Evolutionary conservation across 495 filamentous ascomycete genomes (phyloP).

Genomic region (Rostrohypoxylon terebratum): DNA sequence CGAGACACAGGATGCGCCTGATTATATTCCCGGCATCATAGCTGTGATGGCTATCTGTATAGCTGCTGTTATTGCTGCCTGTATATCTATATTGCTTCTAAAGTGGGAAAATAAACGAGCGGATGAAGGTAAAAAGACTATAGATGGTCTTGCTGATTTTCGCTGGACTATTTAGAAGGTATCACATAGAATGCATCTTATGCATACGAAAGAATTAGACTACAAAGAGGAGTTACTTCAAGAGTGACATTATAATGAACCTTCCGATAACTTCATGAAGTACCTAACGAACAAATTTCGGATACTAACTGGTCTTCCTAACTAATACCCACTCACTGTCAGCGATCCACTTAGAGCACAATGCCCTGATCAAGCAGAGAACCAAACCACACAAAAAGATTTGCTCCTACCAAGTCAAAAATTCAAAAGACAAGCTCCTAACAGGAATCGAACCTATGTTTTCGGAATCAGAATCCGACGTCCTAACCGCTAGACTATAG

Average conservation of each 20-base stretch:
- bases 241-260: too few relatives aligned
- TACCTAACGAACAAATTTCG: too few relatives aligned
- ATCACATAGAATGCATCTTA: not conserved
- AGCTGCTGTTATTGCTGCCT: slow-evolving; percentile 38
- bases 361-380: slow-evolving; percentile 11
- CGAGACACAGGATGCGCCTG: slow-evolving; percentile 60
- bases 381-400: slow-evolving; percentile 4
- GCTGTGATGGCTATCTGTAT: slow-evolving; percentile 43
- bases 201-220: not conserved
- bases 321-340: slow-evolving; percentile 2
- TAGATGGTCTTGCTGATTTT: slow-evolving; percentile 49
- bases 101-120: slow-evolving; percentile 48
- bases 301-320: not conserved
- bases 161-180: slow-evolving; percentile 48
- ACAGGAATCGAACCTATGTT: slow-evolving; percentile 42
- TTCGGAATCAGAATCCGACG: slow-evolving; percentile 46
- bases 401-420: not conserved
- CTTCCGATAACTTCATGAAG: too few relatives aligned
- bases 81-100: slow-evolving; percentile 43
- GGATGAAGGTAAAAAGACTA: slow-evolving; percentile 47
- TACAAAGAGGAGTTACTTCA: too few relatives aligned
- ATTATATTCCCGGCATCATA: slow-evolving; percentile 66
- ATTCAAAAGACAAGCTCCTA: slow-evolving; percentile 28
- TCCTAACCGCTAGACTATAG: slow-evolving; percentile 46
- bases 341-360: slow-evolving; percentile 25